Evolutionary conservation across 768 basidiomycete species (phyloP), one percentile per base, ranked within the genome.

Genomic region (Mycena haematopus): DNA sequence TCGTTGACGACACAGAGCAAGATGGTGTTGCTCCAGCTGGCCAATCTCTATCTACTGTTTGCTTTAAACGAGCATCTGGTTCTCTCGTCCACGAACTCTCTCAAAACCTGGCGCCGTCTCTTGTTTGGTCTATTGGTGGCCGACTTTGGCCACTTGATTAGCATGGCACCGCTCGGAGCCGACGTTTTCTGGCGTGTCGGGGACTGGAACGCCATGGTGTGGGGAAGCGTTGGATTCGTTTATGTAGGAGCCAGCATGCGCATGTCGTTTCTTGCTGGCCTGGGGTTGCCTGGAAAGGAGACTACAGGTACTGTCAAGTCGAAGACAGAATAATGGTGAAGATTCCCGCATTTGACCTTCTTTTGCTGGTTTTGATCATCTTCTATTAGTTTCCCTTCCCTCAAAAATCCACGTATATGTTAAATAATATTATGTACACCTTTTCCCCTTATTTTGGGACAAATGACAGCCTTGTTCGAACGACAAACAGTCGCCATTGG

Each of bases 161-260:
- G 77, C 38, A 81, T 83, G 79, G 71, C 74, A 10, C 80, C 82
- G 14, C 71, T 80, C 10, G 82, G 80, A 21, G 49, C 52, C 6
- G 76, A 75, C 13, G 77, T 81, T 22, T 84, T 78, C 64, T 78
- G 80, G 77, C 70, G 72, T 21, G 71, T 80, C n/a, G 75, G 75
- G 77, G 75, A 74, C 40, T 84, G 82, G 82, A 82, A 82, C 65
- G 81, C 80, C 54, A 83, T 84, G 83, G 73, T 75, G 24, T 84
- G 80, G 81, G 82, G 84, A 0, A 83, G 82, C 49, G 78, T 84
- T n/a, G 82, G 81, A 14, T 83, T 84, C 49, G 83, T 84, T 9
- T 84, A 83, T 58, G 50, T 74, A 13, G 83, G 83, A 1, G 83
- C 82, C 38, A 71, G 71, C 4, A 76, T 79, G 77, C 71, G 82